Evolutionary conservation across 176 grass and related monocot species (phyloP).

Genomic region (Oryza meridionalis): DNA sequence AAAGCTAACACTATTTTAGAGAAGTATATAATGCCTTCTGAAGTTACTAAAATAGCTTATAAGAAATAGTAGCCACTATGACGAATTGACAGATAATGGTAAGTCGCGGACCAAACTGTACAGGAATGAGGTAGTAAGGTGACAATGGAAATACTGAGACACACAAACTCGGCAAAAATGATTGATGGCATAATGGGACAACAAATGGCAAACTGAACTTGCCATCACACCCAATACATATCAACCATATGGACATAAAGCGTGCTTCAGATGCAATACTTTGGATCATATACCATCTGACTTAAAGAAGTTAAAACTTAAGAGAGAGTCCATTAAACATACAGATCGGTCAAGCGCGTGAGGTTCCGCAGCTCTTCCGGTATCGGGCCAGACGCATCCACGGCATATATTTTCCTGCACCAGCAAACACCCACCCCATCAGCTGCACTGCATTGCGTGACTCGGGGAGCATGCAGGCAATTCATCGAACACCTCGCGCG

Average conservation of each 20-base stretch:
- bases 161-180: not conserved
- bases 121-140: not conserved
- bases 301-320: not conserved
- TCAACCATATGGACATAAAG: too few relatives aligned
- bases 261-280: not conserved
- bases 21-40: not conserved
- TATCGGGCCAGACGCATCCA: conserved; percentile 59
- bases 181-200: not conserved
- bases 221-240: not conserved
- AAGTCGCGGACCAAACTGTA: not conserved
- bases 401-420: conserved; percentile 54
- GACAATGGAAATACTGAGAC: not conserved
- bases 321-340: conserved; percentile 25
- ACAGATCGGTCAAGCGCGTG: conserved; percentile 63
- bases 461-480: not conserved
- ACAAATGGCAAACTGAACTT: not conserved
- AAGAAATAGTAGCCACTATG: not conserved
- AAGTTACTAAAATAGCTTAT: not conserved
- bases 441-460: not conserved
- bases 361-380: conserved; percentile 66
- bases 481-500: conserved; percentile 16
- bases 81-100: not conserved
- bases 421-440: not conserved
- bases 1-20: not conserved
- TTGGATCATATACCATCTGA: not conserved